Evolutionary conservation across 768 basidiomycete species (phyloP).

Genomic region (Lentinula sp.): DNA sequence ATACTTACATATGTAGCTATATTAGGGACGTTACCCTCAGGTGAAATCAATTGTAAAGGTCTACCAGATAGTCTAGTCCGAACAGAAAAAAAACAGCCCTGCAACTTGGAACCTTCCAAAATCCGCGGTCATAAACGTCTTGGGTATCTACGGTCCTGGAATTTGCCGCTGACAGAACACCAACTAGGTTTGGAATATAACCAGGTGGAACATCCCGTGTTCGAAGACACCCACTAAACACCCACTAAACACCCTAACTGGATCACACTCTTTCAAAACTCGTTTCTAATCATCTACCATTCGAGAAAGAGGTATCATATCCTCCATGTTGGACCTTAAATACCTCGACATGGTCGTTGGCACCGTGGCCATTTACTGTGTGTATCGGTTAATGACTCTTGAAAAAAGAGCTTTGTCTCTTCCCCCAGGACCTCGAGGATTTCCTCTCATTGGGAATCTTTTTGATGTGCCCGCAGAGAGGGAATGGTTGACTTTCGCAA

Average conservation of each 20-base stretch:
- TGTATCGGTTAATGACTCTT: neutral
- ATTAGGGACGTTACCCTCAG: too few species aligned
- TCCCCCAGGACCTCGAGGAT: conserved; percentile 12
- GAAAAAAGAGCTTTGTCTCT: neutral
- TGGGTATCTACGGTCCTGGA: neutral
- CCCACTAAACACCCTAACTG: neutral
- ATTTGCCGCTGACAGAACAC: neutral
- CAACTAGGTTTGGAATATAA: conserved; percentile 1
- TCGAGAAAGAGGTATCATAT: neutral
- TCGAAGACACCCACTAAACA: neutral
- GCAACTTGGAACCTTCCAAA: neutral
- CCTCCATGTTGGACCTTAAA: neutral
- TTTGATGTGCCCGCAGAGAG: conserved; percentile 11
- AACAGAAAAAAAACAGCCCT: neutral
- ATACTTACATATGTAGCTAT: too few species aligned
- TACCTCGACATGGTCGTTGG: neutral
- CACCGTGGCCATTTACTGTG: neutral
- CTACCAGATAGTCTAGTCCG: neutral
- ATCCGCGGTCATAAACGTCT: neutral
- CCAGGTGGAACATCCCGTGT: neutral
- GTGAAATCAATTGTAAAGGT: too few species aligned
- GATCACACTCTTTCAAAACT: neutral
- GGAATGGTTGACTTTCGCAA: conserved; percentile 13
- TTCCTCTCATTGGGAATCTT: conserved; percentile 16
- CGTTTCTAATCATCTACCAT: neutral